Evolutionary conservation across 352 stramenopile species (phyloP), one percentile per base, ranked within the genome.

Genomic region (Pythium utonaiense): DNA sequence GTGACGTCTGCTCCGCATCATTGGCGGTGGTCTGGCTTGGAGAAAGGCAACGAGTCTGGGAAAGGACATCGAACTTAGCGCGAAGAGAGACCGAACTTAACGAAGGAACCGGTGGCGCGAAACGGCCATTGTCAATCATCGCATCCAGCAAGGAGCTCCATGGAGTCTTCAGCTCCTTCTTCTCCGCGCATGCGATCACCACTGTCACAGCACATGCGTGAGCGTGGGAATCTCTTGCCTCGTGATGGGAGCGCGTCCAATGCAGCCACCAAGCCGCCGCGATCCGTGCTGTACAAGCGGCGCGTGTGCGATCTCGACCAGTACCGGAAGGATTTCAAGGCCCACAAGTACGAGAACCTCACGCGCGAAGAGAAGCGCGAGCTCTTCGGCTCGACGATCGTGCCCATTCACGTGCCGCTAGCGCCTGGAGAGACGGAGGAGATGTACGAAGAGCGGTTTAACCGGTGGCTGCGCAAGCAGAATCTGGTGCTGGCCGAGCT

Each of bases 381-480:
- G 9, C 57, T 57, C 33, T 67, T 59, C 36, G 60, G 60, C 33
- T 36, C 25, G 3, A 10, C 6, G 0, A 38, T 24, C 6, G 44
- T 67, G 60, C 60, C 60, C 0, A 62, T 67, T 22, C 44, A 40
- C 9, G 49, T 67, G 28, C 60, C 60, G 16, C 53, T 67, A 5
- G 44, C 53, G 9, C 44, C 7, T 1, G 53, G 60, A 10, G 60
- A 67, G 53, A 62, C 34, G 6, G n/a, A 38, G 38, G 17, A 54
- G 1, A 14, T 54, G 49, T 67, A 62, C 54, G 64, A 74, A 41
- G 17, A 45, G 6, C 48, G 56, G 24, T 66, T 74, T 25, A 6
- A 45, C 6, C 33, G 28, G 17, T 74, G 60, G 57, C 16, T 74
- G 16, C 1, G 13, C 0, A 31, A 17, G 12, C 42, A 40, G 9